These are phyloP conservation scores for Ochetophila trinervis DNA, from an alignment of 306 rosid species.

Conservation along the genomic window DNA sequence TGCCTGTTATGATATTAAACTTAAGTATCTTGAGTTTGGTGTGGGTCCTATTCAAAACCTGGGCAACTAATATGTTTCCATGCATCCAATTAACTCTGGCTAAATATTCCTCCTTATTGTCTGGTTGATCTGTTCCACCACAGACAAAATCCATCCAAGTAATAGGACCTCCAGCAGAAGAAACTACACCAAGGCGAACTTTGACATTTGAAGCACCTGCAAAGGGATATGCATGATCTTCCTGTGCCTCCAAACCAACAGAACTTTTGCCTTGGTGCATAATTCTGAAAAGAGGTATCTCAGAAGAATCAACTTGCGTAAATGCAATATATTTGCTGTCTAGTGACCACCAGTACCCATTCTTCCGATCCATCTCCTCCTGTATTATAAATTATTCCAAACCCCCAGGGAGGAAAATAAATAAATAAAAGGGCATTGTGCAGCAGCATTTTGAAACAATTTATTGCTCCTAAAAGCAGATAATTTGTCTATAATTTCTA, in stretches of 20 bases:
- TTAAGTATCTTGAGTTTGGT: slow-evolving; percentile 62
- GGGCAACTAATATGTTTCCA: slow-evolving; percentile 70
- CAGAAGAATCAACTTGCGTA: slow-evolving; percentile 89
- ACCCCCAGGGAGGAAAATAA: slow-evolving; percentile 8
- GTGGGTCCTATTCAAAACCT: slow-evolving; percentile 82
- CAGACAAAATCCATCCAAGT: slow-evolving; percentile 96
- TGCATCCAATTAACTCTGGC: slow-evolving; percentile 94
- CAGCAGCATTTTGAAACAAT: not conserved
- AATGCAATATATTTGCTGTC: slow-evolving; percentile 86
- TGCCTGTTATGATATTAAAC: slow-evolving; percentile 74
- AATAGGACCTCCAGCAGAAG: slow-evolving; percentile 59
- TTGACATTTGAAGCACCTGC: slow-evolving; percentile 87
- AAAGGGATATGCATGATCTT: slow-evolving; percentile 96
- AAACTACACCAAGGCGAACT: slow-evolving; percentile 84
- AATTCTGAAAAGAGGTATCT: slow-evolving; percentile 83
- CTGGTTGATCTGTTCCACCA: slow-evolving; percentile 48
- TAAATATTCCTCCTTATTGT: slow-evolving; percentile 74
- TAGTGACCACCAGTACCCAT: slow-evolving; percentile 97
- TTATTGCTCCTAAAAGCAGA: slow-evolving; percentile 15
- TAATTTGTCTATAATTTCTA: slow-evolving; percentile 3
- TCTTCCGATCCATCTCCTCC: slow-evolving; percentile 99
- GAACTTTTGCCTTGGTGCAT: slow-evolving; percentile 91
- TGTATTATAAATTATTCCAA: slow-evolving; percentile 38
- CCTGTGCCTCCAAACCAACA: slow-evolving; percentile 84
- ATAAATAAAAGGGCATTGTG: slow-evolving; percentile 6